Percentiles rank a stretch among this genome's conserved stretches.
These are phyloP conservation scores for Sapria himalayana DNA, from an alignment of 345 rosid species.

Conservation along the genomic window DNA sequence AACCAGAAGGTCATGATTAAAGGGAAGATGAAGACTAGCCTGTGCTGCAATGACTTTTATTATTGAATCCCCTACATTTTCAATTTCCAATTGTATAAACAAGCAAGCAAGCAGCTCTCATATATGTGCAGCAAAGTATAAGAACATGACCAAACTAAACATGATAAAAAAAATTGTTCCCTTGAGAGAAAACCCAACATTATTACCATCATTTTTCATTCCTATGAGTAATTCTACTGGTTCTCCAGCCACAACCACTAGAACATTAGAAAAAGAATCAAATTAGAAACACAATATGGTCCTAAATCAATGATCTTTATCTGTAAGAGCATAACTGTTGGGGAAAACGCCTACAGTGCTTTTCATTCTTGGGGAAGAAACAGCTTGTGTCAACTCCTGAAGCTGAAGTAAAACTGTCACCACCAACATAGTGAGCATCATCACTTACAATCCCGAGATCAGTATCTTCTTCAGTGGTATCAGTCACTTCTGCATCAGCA, in stretches of 20 bases:
- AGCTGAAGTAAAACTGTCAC: constrained; percentile 31
- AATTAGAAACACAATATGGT: neutral
- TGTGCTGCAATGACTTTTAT: constrained; percentile 40
- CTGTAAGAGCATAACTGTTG: neutral
- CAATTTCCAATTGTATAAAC: too few relatives aligned
- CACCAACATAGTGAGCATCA: constrained; percentile 35
- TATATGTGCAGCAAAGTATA: neutral
- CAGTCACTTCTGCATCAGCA: constrained; percentile 24
- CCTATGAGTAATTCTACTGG: constrained; percentile 75
- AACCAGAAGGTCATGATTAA: constrained; percentile 44
- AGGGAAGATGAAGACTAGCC: constrained; percentile 74
- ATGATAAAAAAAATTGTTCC: too few relatives aligned
- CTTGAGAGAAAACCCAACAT: neutral
- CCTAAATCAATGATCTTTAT: constrained; percentile 2
- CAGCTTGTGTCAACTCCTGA: constrained; percentile 44
- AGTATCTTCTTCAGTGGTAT: constrained; percentile 29
- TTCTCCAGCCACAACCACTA: constrained; percentile 63
- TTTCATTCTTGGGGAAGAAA: constrained; percentile 64
- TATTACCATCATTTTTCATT: constrained; percentile 64
- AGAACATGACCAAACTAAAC: neutral
- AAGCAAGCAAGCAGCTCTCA: neutral
- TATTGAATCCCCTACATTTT: constrained; percentile 35
- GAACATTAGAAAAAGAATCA: constrained; percentile 6
- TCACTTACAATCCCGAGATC: constrained; percentile 50
- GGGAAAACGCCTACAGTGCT: constrained; percentile 21